A percentile compares a stretch with the other conserved stretches of the same genome.
Evolutionary conservation across 208 protist genomes (phyloP).

Genomic region (Wallacemonas sp.): DNA sequence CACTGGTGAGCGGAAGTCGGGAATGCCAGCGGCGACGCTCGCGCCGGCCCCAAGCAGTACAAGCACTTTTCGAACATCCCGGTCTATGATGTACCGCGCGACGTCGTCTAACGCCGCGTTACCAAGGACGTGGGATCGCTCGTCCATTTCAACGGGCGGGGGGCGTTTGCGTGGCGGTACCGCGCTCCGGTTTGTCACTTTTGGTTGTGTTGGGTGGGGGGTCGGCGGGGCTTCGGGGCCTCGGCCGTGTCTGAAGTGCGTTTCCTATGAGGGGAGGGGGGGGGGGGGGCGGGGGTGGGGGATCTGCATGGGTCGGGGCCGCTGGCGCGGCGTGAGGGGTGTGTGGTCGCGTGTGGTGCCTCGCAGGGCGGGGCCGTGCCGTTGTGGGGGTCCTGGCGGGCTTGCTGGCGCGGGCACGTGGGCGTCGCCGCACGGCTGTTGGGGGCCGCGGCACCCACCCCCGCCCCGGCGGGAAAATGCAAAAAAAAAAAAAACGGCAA

Average conservation of each 20-base stretch:
- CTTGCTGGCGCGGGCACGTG: too few relatives aligned
- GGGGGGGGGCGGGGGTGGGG: neutral
- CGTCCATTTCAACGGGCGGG: too few relatives aligned
- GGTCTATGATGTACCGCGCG: slow-evolving; percentile 60
- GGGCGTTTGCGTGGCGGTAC: too few relatives aligned
- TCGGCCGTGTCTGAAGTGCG: too few relatives aligned
- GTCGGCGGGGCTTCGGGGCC: too few relatives aligned
- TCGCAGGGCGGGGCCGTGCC: too few relatives aligned
- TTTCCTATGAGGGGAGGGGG: too few relatives aligned
- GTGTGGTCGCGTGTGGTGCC: too few relatives aligned
- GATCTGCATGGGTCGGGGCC: neutral
- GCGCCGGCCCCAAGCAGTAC: slow-evolving; percentile 91
- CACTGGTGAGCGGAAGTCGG: slow-evolving; percentile 93
- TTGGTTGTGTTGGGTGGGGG: too few relatives aligned
- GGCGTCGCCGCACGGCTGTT: too few relatives aligned
- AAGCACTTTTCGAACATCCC: slow-evolving; percentile 82
- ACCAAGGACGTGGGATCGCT: slow-evolving; percentile 60
- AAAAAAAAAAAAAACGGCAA: neutral
- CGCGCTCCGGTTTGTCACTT: too few relatives aligned
- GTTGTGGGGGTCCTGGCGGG: too few relatives aligned
- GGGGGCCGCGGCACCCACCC: neutral
- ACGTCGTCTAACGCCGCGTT: slow-evolving; percentile 52
- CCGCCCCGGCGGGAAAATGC: neutral
- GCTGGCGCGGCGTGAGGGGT: neutral
- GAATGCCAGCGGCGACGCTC: slow-evolving; percentile 93